Percentiles rank a stretch among this genome's conserved stretches.
These are phyloP conservation scores for Chrysanthemum makinoi DNA, from an alignment of 129 eudicot species.

Conservation along the genomic window DNA sequence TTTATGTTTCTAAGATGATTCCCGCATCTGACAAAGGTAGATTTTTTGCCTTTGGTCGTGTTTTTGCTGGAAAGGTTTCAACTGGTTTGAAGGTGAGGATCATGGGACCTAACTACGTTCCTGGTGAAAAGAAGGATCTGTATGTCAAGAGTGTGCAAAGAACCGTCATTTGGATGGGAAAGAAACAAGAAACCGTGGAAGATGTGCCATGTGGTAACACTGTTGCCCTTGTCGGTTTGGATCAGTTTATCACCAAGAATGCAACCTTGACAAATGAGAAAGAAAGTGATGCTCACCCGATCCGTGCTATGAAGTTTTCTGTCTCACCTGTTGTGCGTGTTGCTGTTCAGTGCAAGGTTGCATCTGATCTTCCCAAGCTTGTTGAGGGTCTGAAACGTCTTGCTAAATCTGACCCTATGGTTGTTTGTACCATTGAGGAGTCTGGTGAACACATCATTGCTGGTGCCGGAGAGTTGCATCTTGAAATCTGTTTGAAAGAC, in stretches of 20 bases:
- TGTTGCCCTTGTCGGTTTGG: constrained; percentile 74
- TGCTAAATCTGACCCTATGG: constrained; percentile 88
- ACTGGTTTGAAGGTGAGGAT: constrained; percentile 83
- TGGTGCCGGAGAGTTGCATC: constrained; percentile 86
- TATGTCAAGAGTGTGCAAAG: constrained; percentile 80
- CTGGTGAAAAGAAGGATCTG: constrained; percentile 80
- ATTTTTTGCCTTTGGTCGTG: constrained; percentile 86
- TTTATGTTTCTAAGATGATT: constrained; percentile 50
- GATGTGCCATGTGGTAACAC: constrained; percentile 87
- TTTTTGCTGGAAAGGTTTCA: constrained; percentile 62
- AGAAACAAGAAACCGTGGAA: constrained; percentile 82
- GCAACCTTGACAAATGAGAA: constrained; percentile 75
- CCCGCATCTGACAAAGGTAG: constrained; percentile 64
- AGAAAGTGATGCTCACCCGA: constrained; percentile 76
- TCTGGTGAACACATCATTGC: constrained; percentile 88
- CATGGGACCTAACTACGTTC: constrained; percentile 84
- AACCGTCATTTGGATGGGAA: constrained; percentile 92
- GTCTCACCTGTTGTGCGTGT: constrained; percentile 91
- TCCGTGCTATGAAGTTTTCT: constrained; percentile 84
- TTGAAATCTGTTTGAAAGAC: constrained; percentile 80
- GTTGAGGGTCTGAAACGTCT: constrained; percentile 76
- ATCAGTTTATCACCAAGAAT: constrained; percentile 72
- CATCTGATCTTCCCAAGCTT: constrained; percentile 80
- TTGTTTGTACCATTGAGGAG: constrained; percentile 69
- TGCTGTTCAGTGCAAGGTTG: constrained; percentile 89